Conservation (phyloP, 768 basidiomycete species). For the Grammothele lineata region DNA sequence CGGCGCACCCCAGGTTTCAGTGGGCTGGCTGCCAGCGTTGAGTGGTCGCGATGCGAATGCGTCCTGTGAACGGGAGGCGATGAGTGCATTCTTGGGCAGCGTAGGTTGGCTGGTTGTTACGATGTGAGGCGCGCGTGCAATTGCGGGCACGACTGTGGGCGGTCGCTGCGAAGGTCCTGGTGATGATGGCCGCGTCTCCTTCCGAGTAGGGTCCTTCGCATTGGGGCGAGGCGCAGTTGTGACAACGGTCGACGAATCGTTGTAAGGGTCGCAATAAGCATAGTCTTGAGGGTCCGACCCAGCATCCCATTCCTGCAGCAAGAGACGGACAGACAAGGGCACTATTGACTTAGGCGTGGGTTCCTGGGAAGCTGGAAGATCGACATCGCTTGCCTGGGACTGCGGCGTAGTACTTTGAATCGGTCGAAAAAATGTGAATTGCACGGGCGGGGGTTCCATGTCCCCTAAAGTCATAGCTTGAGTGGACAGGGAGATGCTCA, state of each 20-base stretch:
- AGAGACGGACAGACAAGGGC: conserved; percentile 50
- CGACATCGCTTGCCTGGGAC: background rate
- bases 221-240: background rate
- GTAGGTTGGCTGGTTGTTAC: conserved; percentile 14
- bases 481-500: conserved; percentile 53
- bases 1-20: conserved; percentile 4
- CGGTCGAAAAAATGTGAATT: conserved; percentile 62
- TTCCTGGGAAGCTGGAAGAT: conserved; percentile 14
- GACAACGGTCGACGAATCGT: conserved; percentile 5
- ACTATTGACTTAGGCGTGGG: too few relatives aligned
- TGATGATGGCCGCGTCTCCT: too few relatives aligned
- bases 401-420: conserved; percentile 19
- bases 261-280: conserved; percentile 54
- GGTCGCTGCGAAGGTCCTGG: conserved; percentile 32
- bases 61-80: conserved; percentile 17
- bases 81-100: conserved; percentile 8
- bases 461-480: conserved; percentile 45
- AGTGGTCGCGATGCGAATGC: background rate
- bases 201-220: background rate
- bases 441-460: conserved; percentile 48
- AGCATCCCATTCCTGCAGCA: conserved; percentile 67
- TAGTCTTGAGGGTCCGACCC: conserved; percentile 49
- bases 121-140: conserved; percentile 19
- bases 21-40: conserved; percentile 18
- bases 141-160: conserved; percentile 30